Base-by-base conservation (phyloP, 1,139 yeast species). In the Entelexis sorbosivorans region DNA sequence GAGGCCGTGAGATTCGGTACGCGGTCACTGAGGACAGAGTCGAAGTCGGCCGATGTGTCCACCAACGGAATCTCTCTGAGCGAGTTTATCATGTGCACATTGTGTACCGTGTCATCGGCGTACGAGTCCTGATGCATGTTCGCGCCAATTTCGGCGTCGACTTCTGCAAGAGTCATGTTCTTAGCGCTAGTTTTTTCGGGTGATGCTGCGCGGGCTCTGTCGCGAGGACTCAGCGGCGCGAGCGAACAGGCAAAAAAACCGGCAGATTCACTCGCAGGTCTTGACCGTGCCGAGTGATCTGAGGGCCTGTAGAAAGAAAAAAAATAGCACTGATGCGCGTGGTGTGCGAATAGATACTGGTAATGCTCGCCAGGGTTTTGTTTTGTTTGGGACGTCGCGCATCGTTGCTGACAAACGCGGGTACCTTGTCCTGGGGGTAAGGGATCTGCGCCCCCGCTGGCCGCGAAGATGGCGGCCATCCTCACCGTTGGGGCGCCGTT, bases 61-160 rank as follows among this genome's bases (percentile, higher is more conserved):
- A 58, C 60, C 10, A 51, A 48, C 5, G 61, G 61, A 35, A 59
- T 58, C 34, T 59, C 61, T 6, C 60, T 46, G 40, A 58, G 47
- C 14, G 58, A 54, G 22, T 51, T 54, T 14, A 59, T 58, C 14
- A 58, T 51, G 11, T 49, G 50, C 31, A 52, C 38, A 14, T 31
- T 24, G 26, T 34, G 31, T 8, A 22, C 11, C 4, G 19, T 16
- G 26, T 31, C 42, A 8, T 33, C 33, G 6, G 42, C 26, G 22
- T 40, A 42, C 29, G 36, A 16, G 22, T 46, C 49, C 11, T 16
- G 31, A 29, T 20, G 7, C 35, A 42, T 36, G 28, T 19, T 26
- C 7, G 31, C 44, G n/a, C 32, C 28, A 17, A 46, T 14, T 9
- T 48, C 49, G 17, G 46, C 34, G 31, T 43, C 38, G 24, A 50